Evolutionary conservation across 2,329 filamentous ascomycete genomes (phyloP).

Genomic region (Pseudogymnoascus sp.): DNA sequence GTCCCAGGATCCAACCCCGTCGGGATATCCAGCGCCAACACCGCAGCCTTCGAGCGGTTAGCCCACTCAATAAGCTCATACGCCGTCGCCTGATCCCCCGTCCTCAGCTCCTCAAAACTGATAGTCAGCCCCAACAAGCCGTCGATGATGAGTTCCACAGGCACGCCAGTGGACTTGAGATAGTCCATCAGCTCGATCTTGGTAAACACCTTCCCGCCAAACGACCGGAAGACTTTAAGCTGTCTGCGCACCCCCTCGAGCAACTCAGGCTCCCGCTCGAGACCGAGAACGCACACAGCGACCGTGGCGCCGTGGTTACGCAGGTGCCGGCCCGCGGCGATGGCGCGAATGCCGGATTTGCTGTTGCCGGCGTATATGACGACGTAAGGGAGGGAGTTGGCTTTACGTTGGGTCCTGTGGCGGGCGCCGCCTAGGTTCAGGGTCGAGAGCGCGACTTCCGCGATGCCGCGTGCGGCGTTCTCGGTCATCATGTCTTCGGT

Average conservation of each 20-base stretch:
- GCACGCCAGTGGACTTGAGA: constrained; percentile 50
- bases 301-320: constrained; percentile 76
- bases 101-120: constrained; percentile 80
- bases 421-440: constrained; percentile 38
- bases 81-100: constrained; percentile 72
- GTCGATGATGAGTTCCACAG: constrained; percentile 78
- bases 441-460: constrained; percentile 69
- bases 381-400: constrained; percentile 32
- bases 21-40: constrained; percentile 84
- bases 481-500: constrained; percentile 88
- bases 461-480: constrained; percentile 81
- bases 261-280: constrained; percentile 75
- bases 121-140: constrained; percentile 80
- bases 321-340: constrained; percentile 80
- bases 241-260: constrained; percentile 76
- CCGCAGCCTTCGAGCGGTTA: constrained; percentile 75
- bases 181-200: constrained; percentile 57
- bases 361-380: constrained; percentile 94
- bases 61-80: constrained; percentile 92
- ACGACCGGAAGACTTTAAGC: constrained; percentile 73
- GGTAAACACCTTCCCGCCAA: constrained; percentile 65
- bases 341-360: constrained; percentile 74
- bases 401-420: constrained; percentile 30
- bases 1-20: constrained; percentile 78
- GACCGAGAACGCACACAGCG: constrained; percentile 74